A percentile compares a stretch with the other conserved stretches of the same genome.
Evolutionary conservation across 768 basidiomycete species (phyloP).

Genomic region (Mycena galopus): DNA sequence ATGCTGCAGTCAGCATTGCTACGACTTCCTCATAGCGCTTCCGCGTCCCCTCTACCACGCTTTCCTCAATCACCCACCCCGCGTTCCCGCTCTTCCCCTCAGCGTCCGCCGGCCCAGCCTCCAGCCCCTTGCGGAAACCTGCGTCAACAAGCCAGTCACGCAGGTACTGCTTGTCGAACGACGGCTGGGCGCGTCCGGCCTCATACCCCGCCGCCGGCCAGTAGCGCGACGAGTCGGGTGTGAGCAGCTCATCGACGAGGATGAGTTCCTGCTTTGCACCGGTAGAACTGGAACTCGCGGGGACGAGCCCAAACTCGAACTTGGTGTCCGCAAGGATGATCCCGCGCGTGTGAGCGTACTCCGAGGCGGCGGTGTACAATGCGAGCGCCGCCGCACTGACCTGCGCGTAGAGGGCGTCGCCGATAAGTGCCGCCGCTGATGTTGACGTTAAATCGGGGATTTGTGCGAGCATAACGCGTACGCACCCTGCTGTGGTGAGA

Average conservation of each 20-base stretch:
- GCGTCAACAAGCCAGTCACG: constrained; percentile 86
- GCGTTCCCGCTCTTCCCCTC: constrained; percentile 57
- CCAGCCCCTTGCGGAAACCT: constrained; percentile 86
- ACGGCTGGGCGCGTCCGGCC: constrained; percentile 82
- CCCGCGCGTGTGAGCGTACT: constrained; percentile 78
- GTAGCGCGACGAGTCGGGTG: constrained; percentile 97
- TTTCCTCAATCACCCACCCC: constrained; percentile 86
- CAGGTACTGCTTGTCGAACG: constrained; percentile 97
- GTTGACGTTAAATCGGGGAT: background rate
- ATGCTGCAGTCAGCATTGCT: constrained; percentile 59
- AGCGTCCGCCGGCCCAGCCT: constrained; percentile 72
- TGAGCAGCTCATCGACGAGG: constrained; percentile 96
- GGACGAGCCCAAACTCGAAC: constrained; percentile 95
- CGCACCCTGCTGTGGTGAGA: constrained; percentile 83
- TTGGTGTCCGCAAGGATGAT: constrained; percentile 98
- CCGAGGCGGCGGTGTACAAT: constrained; percentile 82
- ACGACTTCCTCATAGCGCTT: constrained; percentile 86
- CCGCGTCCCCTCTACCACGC: constrained; percentile 82
- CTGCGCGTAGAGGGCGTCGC: constrained; percentile 69
- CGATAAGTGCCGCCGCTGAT: constrained; percentile 77
- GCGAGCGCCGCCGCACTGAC: constrained; percentile 72
- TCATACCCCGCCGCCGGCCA: constrained; percentile 87
- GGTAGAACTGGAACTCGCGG: constrained; percentile 37
- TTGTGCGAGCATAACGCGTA: constrained; percentile 14
- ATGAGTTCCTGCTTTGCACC: constrained; percentile 67